Evolutionary conservation across 2,329 filamentous ascomycete genomes (phyloP), one percentile per base, ranked within the genome.

Genomic region (Colletotrichum theobromicola): DNA sequence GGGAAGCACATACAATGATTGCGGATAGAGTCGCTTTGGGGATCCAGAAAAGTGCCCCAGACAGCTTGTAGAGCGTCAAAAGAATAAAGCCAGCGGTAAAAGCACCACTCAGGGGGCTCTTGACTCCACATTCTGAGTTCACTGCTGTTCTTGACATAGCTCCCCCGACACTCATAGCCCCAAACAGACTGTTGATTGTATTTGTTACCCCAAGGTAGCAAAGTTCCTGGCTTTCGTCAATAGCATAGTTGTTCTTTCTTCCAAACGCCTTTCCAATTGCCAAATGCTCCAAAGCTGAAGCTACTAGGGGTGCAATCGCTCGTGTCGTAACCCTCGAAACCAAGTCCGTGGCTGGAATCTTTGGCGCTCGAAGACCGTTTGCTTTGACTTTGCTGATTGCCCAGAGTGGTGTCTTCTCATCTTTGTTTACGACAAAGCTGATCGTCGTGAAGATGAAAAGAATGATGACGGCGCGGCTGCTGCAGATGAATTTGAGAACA

Each of bases 101-200:
- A 26, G 91, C 77, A 6, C 91, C 91, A 55, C 89, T 91, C 0
- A 92, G 83, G 0, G 92, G 92, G 7, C 90, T 91, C 75, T 88
- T 89, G 78, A 93, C 92, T 37, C 89, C 88, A 64, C 90, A 92
- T 34, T 90, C 87, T 0, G 90, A 92, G 84, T 93, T 93, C 79
- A 94, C 91, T 10, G 92, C 91, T 2, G 92, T 93, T 12, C 92
- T 86, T 0, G 91, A 93, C 89, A 94, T 93, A 76, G 91, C 91
- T 28, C 91, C 92, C 15, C 91, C 90, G 15, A 92, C 87, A 1
- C 90, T 87, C 90, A 93, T 92, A 12, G 89, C 85, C 26, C 90
- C 89, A 81, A 93, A 93, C 82, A 93, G 90, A 61, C 88, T 89
- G 82, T 93, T 93, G 82, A 91, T 86, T 73, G 93, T 87, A 81